Percentiles rank a stretch among this genome's conserved stretches.
Conservation (phyloP, 345 rosid genomes). For the Sisymbrium irio region DNA sequence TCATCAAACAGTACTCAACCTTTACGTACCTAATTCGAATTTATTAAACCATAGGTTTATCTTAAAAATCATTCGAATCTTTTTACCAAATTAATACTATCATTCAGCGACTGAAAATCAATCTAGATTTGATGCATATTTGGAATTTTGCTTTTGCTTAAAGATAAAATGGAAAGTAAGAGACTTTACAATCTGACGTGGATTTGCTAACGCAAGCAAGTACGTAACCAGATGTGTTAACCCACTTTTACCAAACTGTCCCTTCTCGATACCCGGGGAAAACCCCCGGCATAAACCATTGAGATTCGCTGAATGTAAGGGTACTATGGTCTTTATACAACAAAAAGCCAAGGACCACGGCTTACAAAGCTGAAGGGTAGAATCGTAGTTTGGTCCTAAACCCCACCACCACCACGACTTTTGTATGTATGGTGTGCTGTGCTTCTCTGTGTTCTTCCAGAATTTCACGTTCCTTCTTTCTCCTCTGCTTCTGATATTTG, state of each 20-base stretch:
- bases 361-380: conserved; percentile 12
- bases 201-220: conserved; percentile 29
- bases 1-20: background rate
- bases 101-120: background rate
- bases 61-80: conserved; percentile 3
- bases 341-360: conserved; percentile 8
- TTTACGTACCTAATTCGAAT: background rate
- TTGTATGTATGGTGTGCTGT: conserved; percentile 29
- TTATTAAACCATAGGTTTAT: background rate
- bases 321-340: background rate
- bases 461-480: conserved; percentile 13
- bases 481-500: background rate
- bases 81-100: conserved; percentile 4
- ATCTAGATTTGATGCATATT: conserved; percentile 15
- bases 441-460: conserved; percentile 24
- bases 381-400: background rate
- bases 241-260: conserved; percentile 2
- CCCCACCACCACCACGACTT: conserved; percentile 22
- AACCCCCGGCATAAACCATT: background rate
- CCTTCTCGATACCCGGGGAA: background rate
- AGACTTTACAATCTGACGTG: conserved; percentile 22
- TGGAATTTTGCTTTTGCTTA: conserved; percentile 24
- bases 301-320: conserved; percentile 9
- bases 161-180: conserved; percentile 3
- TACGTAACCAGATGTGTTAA: background rate